Evolutionary conservation across 305 asterid species (phyloP).

Genomic region (Fraxinus sp.): DNA sequence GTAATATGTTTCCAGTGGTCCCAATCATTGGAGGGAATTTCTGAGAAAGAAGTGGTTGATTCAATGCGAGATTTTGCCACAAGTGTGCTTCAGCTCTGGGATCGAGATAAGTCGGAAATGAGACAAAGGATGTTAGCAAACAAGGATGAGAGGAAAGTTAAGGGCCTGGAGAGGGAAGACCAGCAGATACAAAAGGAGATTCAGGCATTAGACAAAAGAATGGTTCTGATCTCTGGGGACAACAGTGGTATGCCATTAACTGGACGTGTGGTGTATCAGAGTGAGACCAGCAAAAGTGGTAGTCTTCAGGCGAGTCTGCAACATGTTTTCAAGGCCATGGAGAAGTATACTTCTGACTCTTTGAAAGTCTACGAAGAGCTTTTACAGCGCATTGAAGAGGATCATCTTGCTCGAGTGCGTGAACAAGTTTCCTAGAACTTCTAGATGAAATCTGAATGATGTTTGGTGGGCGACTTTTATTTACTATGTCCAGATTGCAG

Average conservation of each 20-base stretch:
- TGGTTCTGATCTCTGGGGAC: conserved; percentile 51
- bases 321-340: conserved; percentile 83
- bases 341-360: conserved; percentile 57
- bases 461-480: background rate
- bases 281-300: conserved; percentile 68
- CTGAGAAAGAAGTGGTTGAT: conserved; percentile 81
- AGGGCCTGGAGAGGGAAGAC: conserved; percentile 81
- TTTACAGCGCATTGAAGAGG: conserved; percentile 75
- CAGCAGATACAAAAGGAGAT: conserved; percentile 82
- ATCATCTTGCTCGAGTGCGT: conserved; percentile 47
- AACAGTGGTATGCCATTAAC: conserved; percentile 47
- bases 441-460: background rate
- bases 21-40: conserved; percentile 66
- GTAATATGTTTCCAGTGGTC: conserved; percentile 84
- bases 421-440: conserved; percentile 35
- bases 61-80: conserved; percentile 71
- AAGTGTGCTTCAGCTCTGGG: conserved; percentile 73
- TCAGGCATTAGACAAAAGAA: conserved; percentile 69
- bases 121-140: conserved; percentile 62
- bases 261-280: conserved; percentile 71
- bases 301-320: conserved; percentile 69
- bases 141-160: conserved; percentile 73
- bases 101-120: conserved; percentile 71
- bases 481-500: background rate
- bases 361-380: conserved; percentile 75